Conservation (phyloP, 352 stramenopile species). For the Blastocystis sp. region DNA sequence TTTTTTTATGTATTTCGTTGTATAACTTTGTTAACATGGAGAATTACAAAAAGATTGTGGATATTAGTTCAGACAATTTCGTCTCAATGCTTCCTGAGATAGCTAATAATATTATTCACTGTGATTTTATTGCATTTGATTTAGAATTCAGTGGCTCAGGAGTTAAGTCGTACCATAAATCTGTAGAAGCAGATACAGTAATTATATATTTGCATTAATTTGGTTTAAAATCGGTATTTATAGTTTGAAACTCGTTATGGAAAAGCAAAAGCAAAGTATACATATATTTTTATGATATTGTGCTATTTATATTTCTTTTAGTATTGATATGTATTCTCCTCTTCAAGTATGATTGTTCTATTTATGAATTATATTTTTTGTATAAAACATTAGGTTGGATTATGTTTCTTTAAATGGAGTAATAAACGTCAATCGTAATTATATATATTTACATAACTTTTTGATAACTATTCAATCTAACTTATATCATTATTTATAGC, state of each 20-base stretch:
- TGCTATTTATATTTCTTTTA: background rate
- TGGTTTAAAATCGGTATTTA: background rate
- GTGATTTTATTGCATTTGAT: slow-evolving; percentile 37
- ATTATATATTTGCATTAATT: no score
- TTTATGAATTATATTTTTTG: background rate
- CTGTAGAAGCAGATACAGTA: slow-evolving; percentile 26
- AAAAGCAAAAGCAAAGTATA: slow-evolving; percentile 28
- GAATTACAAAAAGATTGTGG: no score
- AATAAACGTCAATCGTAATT: background rate
- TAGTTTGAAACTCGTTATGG: slow-evolving; percentile 37
- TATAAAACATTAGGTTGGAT: slow-evolving; percentile 26
- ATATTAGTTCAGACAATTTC: slow-evolving; percentile 25
- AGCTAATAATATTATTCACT: background rate
- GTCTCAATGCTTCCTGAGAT: background rate
- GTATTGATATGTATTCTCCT: slow-evolving; percentile 30
- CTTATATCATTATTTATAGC: slow-evolving; percentile 7
- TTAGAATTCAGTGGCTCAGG: slow-evolving; percentile 33
- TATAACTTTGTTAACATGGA: no score
- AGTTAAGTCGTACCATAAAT: slow-evolving; percentile 23
- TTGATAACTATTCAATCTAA: no score
- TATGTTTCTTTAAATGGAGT: slow-evolving; percentile 32
- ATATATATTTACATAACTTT: background rate
- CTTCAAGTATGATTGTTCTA: slow-evolving; percentile 19
- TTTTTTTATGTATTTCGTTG: no score
- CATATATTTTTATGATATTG: no score